These are phyloP conservation scores for Thielaviopsis populi DNA, from an alignment of 2,329 filamentous ascomycete species.

Conservation along the genomic window DNA sequence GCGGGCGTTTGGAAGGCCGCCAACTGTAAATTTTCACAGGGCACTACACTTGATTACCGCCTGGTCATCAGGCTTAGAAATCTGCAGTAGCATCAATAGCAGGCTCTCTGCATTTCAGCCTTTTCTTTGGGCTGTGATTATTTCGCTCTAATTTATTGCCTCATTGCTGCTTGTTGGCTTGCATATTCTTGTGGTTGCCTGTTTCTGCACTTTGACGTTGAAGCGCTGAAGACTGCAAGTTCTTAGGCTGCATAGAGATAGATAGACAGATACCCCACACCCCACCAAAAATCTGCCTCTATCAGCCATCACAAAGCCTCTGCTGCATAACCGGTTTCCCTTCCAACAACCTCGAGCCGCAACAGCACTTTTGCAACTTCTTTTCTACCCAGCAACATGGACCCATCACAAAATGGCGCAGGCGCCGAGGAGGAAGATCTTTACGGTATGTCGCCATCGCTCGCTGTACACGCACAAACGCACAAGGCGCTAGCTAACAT, in stretches of 20 bases:
- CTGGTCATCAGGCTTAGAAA: not conserved
- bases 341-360: constrained; percentile 7
- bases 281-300: constrained; percentile 14
- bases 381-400: not conserved
- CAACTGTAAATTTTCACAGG: constrained; percentile 1
- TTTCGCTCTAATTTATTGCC: not conserved
- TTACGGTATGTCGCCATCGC: constrained; percentile 34
- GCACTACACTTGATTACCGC: not conserved
- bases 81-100: not conserved
- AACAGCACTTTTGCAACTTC: constrained; percentile 3
- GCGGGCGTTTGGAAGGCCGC: not conserved
- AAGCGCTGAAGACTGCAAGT: not conserved
- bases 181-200: not conserved
- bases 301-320: constrained; percentile 1
- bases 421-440: constrained; percentile 38
- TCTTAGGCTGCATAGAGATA: constrained; percentile 1
- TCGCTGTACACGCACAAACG: not conserved
- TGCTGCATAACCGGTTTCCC: not conserved
- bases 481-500: constrained; percentile 4
- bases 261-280: constrained; percentile 11
- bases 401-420: constrained; percentile 14
- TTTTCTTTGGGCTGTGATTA: not conserved
- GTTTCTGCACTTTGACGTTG: not conserved
- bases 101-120: not conserved
- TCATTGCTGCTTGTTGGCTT: not conserved